Base-by-base conservation (phyloP, 2,329 filamentous ascomycete genomes). In the Beauveria scarabaeidicola region DNA sequence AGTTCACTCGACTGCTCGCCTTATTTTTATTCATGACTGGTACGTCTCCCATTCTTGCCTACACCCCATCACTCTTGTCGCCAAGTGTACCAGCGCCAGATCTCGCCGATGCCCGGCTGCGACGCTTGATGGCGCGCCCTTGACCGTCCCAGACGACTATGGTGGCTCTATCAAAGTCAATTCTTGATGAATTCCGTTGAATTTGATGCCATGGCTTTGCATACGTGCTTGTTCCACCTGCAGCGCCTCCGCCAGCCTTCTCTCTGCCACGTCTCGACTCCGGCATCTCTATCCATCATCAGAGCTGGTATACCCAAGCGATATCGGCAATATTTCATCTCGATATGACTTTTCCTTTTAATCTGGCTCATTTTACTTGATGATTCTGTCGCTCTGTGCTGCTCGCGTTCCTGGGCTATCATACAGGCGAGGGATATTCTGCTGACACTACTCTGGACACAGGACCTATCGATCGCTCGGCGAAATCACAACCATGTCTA, bases 401-500 rank as follows among this genome's bases (percentile, higher is more conserved):
- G 29, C 57, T 25, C 9, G 32, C 21, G 11, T n/a, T 32, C 19
- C 32, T 27, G 41, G 36, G 50, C 29, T 52, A 53, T 29, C 46
- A 46, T n/a, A 6, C n/a, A 47, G 25, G 51, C 52, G 47, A 56
- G 52, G 47, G 66, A 64, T 66, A 59, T 58, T 62, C 65, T 72
- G 67, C 74, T 75, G 69, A 74, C 68, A 66, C 70, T 64, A 64
- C 66, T 68, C 67, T 65, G 69, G 69, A 65, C 66, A 74, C 10
- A 60, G 59, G 27, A 52, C 46, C 71, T 68, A 71, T 68, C 80
- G 80, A 84, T 81, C 80, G 71, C 79, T 81, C 78, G 76, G 79
- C 75, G 81, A 82, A 76, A 78, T 79, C 74, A 80, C 79, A 77
- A 81, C 78, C 71, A 84, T 87, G 78, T 83, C 83, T 77, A 80